Percentiles rank a stretch among this genome's conserved stretches.
Evolutionary conservation across 2,329 filamentous ascomycete species (phyloP).

Genomic region (Stagonosporopsis chrysanthemi): DNA sequence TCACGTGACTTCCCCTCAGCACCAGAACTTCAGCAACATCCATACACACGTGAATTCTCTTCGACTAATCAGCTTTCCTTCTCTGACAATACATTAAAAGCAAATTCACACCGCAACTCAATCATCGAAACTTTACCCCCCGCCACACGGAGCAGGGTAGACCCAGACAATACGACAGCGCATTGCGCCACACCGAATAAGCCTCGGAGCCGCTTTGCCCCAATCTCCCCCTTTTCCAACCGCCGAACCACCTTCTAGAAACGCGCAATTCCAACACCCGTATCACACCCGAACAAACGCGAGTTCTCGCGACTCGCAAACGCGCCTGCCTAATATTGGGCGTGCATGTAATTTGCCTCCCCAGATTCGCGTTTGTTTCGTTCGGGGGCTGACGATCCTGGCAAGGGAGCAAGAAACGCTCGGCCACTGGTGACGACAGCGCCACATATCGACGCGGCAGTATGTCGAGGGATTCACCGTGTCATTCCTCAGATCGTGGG

Average conservation of each 20-base stretch:
- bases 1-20: conserved; percentile 3
- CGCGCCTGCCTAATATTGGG: conserved; percentile 14
- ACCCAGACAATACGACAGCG: conserved; percentile 23
- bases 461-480: conserved; percentile 1
- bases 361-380: conserved; percentile 15
- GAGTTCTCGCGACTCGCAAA: conserved; percentile 6
- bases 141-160: conserved; percentile 14
- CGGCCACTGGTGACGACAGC: conserved; percentile 14
- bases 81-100: conserved; percentile 7
- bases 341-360: conserved; percentile 18
- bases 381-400: conserved; percentile 23
- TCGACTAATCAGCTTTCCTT: background rate
- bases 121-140: conserved; percentile 14
- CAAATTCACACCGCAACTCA: conserved; percentile 15
- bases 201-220: conserved; percentile 14
- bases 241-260: conserved; percentile 20
- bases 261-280: conserved; percentile 13
- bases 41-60: background rate
- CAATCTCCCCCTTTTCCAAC: conserved; percentile 20
- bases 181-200: conserved; percentile 25
- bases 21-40: background rate
- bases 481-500: conserved; percentile 7
- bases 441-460: conserved; percentile 17
- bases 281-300: conserved; percentile 6
- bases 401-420: conserved; percentile 16